These are phyloP conservation scores for Mikania micrantha DNA, from an alignment of 129 eudicot species.

Conservation along the genomic window DNA sequence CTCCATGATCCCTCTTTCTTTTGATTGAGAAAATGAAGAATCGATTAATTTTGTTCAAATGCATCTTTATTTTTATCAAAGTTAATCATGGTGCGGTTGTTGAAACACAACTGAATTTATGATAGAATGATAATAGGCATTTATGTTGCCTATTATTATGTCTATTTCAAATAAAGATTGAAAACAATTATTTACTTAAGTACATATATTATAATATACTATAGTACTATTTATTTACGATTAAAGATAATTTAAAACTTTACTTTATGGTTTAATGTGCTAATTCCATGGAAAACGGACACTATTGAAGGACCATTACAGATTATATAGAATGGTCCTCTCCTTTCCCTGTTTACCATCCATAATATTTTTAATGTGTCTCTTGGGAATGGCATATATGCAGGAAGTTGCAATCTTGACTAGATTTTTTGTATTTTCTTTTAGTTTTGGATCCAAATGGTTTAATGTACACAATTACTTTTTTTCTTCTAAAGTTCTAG, in stretches of 20 bases:
- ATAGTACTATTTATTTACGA: neutral
- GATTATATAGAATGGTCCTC: slow-evolving; percentile 17
- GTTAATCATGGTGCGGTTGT: neutral
- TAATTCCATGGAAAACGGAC: slow-evolving; percentile 22
- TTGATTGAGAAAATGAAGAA: neutral
- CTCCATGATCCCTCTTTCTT: neutral
- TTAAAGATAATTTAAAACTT: neutral
- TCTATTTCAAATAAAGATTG: neutral
- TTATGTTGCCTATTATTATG: neutral
- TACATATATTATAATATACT: neutral
- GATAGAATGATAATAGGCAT: neutral
- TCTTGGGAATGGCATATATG: neutral
- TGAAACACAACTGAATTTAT: slow-evolving; percentile 1
- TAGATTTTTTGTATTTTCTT: neutral
- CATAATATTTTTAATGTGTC: neutral
- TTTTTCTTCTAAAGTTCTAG: neutral
- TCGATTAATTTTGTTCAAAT: neutral
- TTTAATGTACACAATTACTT: neutral
- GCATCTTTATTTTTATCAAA: neutral
- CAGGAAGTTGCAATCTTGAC: neutral
- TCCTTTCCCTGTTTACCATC: neutral
- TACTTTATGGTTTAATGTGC: slow-evolving; percentile 25
- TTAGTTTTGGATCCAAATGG: neutral
- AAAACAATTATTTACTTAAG: neutral
- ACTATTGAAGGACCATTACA: slow-evolving; percentile 13